Percentiles rank a stretch among this genome's conserved stretches.
These are phyloP conservation scores for Eucalyptus erythrocorys DNA, from an alignment of 345 rosid species.

Conservation along the genomic window DNA sequence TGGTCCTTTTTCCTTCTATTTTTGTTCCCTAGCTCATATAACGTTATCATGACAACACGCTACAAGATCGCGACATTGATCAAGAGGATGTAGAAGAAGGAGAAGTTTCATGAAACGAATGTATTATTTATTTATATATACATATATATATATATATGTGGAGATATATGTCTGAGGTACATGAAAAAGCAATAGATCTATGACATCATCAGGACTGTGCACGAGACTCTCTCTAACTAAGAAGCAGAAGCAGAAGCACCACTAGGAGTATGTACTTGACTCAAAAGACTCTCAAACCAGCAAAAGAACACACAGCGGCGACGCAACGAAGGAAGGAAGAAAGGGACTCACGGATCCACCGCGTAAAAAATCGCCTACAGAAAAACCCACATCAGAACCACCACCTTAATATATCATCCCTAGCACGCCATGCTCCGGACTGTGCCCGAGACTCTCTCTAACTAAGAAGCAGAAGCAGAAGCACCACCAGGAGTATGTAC, in stretches of 20 bases:
- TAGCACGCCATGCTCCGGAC: too few species aligned
- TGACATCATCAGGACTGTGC: not conserved
- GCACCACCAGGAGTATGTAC: too few species aligned
- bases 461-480: too few species aligned
- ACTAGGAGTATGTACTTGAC: not conserved
- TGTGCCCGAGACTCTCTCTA: too few species aligned
- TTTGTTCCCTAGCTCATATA: not conserved
- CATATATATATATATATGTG: not conserved
- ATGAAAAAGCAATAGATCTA: not conserved
- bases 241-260: not conserved
- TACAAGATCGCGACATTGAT: not conserved
- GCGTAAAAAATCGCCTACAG: not conserved
- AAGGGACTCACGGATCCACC: not conserved
- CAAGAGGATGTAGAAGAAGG: fast-evolving
- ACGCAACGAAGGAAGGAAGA: fast-evolving
- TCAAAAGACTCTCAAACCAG: not conserved
- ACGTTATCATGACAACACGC: not conserved
- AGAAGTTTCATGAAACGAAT: not conserved
- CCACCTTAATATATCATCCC: not conserved
- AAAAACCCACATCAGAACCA: not conserved
- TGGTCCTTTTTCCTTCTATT: not conserved
- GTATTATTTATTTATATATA: not conserved
- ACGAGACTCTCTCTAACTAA: not conserved
- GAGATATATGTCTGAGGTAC: not conserved
- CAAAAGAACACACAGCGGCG: not conserved